Conservation (phyloP, 73 alveolate species). For the Breviolum minutum region DNA sequence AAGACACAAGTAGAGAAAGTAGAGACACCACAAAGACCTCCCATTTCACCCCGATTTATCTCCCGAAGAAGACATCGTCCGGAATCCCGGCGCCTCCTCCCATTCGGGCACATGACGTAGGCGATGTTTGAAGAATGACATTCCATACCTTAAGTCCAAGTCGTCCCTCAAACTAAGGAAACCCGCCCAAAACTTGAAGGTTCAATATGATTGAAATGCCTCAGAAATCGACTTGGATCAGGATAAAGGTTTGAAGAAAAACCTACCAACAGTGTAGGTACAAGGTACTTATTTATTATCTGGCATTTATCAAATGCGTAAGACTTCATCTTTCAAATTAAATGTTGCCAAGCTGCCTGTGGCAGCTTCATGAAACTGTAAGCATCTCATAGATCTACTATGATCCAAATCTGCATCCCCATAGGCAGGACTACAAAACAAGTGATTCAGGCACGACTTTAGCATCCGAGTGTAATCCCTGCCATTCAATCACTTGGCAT, state of each 20-base stretch:
- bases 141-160: conserved; percentile 44
- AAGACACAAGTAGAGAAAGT: not conserved
- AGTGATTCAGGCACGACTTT: no score
- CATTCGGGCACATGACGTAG: conserved; percentile 95
- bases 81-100: conserved; percentile 49
- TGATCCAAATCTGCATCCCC: no score
- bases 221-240: not conserved
- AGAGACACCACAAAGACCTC: not conserved
- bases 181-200: not conserved
- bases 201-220: not conserved
- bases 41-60: no score
- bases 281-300: no score
- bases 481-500: not conserved
- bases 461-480: no score
- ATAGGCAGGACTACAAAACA: no score
- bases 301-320: no score
- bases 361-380: not conserved
- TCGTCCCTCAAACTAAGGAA: not conserved
- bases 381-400: no score
- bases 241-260: not conserved
- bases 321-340: no score
- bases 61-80: not conserved
- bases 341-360: no score
- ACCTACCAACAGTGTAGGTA: no score
- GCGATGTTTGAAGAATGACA: conserved; percentile 94